Conservation (phyloP, 306 rosid genomes). For the Pterocarpus santalinus region DNA sequence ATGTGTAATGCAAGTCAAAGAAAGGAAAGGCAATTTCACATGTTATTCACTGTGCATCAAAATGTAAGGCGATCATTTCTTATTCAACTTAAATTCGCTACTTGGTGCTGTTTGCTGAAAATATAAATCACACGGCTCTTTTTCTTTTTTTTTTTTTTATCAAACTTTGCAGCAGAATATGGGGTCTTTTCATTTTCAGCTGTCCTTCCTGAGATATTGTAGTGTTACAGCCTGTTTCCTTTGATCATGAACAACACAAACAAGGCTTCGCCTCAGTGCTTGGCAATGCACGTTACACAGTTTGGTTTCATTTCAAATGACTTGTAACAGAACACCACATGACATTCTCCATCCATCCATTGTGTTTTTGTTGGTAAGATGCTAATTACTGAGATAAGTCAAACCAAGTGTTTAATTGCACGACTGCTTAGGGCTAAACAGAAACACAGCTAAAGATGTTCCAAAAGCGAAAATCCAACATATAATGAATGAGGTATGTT, state of each 20-base stretch:
- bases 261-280: too few relatives aligned
- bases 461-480: background rate
- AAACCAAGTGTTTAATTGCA: background rate
- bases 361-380: too few relatives aligned
- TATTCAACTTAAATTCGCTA: constrained; percentile 11
- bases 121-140: too few relatives aligned
- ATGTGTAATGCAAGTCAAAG: constrained; percentile 27
- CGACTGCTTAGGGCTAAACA: background rate
- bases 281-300: too few relatives aligned
- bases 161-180: too few relatives aligned
- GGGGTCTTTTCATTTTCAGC: too few relatives aligned
- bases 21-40: background rate
- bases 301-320: background rate
- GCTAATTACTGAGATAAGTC: too few relatives aligned
- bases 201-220: too few relatives aligned
- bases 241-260: too few relatives aligned
- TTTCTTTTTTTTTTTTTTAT: too few relatives aligned
- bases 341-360: background rate
- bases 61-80: constrained; percentile 50
- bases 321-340: background rate
- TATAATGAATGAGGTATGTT: background rate
- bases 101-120: too few relatives aligned
- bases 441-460: background rate
- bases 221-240: too few relatives aligned
- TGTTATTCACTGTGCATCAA: background rate